These are phyloP conservation scores for Boletus huronensis DNA, from an alignment of 768 basidiomycete species.

Conservation along the genomic window DNA sequence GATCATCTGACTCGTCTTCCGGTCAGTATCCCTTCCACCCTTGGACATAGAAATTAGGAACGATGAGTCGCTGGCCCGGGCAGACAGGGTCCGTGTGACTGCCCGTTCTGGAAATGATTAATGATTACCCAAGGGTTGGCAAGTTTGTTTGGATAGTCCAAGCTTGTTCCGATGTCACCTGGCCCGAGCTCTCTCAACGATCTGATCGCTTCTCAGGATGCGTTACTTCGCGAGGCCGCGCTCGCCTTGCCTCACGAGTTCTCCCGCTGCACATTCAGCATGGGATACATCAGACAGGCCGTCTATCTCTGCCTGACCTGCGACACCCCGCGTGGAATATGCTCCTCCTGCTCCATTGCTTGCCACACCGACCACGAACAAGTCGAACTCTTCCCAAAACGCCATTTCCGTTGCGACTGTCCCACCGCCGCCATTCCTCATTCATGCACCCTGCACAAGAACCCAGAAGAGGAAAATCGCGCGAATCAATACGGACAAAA, in stretches of 20 bases:
- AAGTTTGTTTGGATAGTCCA: too few species aligned
- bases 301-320: conserved; percentile 82
- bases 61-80: too few species aligned
- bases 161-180: background rate
- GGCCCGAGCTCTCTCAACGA: conserved; percentile 37
- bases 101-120: too few species aligned
- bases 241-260: conserved; percentile 61
- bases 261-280: conserved; percentile 59
- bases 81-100: too few species aligned
- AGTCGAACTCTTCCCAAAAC: conserved; percentile 83
- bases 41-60: too few species aligned
- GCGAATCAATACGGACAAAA: conserved; percentile 72
- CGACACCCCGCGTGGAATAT: conserved; percentile 62
- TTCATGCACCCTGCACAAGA: conserved; percentile 59
- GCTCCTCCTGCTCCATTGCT: conserved; percentile 80
- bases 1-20: conserved; percentile 3
- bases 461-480: conserved; percentile 50
- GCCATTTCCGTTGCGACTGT: conserved; percentile 81
- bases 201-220: conserved; percentile 27
- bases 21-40: too few species aligned
- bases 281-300: conserved; percentile 67
- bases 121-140: too few species aligned
- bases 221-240: conserved; percentile 32
- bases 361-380: conserved; percentile 88
- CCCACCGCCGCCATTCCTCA: conserved; percentile 63